These are phyloP conservation scores for Jatropha podagrica DNA, from an alignment of 441 rosid species.

Conservation along the genomic window DNA sequence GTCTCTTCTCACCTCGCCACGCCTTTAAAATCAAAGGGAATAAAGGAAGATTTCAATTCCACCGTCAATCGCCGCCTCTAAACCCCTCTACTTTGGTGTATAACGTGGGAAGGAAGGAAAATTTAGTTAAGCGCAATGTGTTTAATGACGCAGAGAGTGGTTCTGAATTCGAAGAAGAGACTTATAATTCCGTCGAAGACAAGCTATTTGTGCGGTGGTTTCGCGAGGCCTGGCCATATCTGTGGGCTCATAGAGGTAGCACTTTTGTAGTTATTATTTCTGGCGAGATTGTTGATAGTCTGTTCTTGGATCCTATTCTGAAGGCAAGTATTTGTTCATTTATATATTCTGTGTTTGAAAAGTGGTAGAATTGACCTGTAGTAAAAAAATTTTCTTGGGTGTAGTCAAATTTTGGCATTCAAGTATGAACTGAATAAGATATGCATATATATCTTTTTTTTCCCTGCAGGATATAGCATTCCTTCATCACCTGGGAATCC, in stretches of 20 bases:
- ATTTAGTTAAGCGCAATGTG: conserved; percentile 33
- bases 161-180: conserved; percentile 24
- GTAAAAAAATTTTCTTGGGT: background rate
- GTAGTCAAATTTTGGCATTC: background rate
- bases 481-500: conserved; percentile 87
- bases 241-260: conserved; percentile 79
- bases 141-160: conserved; percentile 34
- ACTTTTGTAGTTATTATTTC: conserved; percentile 78
- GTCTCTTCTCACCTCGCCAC: conserved; percentile 15
- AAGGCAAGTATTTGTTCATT: conserved; percentile 42
- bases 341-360: background rate
- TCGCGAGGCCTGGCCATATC: conserved; percentile 92
- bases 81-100: background rate
- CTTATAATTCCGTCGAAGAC: conserved; percentile 39
- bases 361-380: background rate
- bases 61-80: conserved; percentile 11
- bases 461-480: conserved; percentile 88
- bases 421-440: background rate
- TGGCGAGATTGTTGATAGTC: conserved; percentile 65
- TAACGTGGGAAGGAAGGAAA: background rate
- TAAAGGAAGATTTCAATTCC: background rate
- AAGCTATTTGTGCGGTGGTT: conserved; percentile 84
- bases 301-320: conserved; percentile 62
- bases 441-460: background rate
- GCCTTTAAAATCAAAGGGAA: background rate